Conservation (phyloP, 805 yeast species). For the Suhomyces vadensis region DNA sequence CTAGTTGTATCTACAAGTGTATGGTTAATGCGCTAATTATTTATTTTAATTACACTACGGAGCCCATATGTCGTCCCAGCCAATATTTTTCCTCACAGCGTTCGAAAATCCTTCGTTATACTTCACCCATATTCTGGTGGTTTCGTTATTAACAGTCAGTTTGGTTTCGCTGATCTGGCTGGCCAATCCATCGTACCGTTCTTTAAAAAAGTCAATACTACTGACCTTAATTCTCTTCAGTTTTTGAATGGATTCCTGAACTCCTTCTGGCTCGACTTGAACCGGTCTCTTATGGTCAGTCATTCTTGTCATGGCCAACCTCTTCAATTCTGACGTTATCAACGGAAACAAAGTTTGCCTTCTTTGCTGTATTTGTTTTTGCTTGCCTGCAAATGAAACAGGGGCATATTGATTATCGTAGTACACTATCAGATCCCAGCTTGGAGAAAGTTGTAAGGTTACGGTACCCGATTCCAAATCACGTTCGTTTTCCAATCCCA, state of each 20-base stretch:
- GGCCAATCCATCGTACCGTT: slow-evolving; percentile 35
- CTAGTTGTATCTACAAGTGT: not conserved
- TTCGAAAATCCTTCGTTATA: slow-evolving; percentile 90
- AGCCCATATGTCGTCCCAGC: slow-evolving; percentile 70
- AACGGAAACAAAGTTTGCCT: slow-evolving; percentile 41
- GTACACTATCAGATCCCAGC: slow-evolving; percentile 34
- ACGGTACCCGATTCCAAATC: slow-evolving; percentile 34
- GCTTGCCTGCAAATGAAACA: slow-evolving; percentile 11
- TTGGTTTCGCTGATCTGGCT: slow-evolving; percentile 23
- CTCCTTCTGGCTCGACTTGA: slow-evolving; percentile 20
- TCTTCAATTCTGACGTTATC: slow-evolving; percentile 35
- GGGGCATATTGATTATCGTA: slow-evolving; percentile 24
- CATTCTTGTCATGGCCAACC: slow-evolving; percentile 12
- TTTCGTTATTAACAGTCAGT: slow-evolving; percentile 28
- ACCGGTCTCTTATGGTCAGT: slow-evolving; percentile 20
- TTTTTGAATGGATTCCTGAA: slow-evolving; percentile 15
- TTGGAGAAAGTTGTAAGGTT: slow-evolving; percentile 32
- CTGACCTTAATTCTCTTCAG: slow-evolving; percentile 27
- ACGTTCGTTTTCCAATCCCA: slow-evolving; percentile 39
- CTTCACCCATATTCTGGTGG: slow-evolving; percentile 69
- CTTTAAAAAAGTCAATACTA: slow-evolving; percentile 42
- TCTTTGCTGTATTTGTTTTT: slow-evolving; percentile 27
- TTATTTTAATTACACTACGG: too few relatives aligned
- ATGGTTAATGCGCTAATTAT: not conserved
- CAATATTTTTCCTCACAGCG: slow-evolving; percentile 82